A percentile compares a stretch with the other conserved stretches of the same genome.
Conservation (phyloP, 805 yeast genomes). For the Candida sakaeoensis region DNA sequence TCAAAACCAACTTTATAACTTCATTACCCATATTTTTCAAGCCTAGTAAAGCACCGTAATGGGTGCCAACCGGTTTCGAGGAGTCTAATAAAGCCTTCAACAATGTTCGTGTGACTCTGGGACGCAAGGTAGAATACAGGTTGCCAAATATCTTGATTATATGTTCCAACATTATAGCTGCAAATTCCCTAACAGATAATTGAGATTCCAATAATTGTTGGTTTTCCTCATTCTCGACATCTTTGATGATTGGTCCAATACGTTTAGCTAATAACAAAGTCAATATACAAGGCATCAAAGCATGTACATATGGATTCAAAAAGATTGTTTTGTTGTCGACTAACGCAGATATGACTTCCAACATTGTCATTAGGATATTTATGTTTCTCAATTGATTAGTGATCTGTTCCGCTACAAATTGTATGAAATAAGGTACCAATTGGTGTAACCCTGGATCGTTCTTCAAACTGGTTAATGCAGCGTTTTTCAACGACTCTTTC, state of each 20-base stretch:
- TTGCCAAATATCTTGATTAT: conserved; percentile 79
- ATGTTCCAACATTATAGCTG: conserved; percentile 76
- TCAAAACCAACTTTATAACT: conserved; percentile 74
- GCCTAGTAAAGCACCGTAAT: conserved; percentile 88
- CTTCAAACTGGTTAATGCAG: conserved; percentile 80
- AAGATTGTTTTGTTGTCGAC: conserved; percentile 80
- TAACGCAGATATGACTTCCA: conserved; percentile 83
- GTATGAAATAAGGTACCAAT: conserved; percentile 92
- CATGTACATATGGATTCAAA: conserved; percentile 93
- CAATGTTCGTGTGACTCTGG: conserved; percentile 89
- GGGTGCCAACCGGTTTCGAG: conserved; percentile 80
- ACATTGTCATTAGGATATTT: conserved; percentile 71
- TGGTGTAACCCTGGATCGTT: conserved; percentile 97
- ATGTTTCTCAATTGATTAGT: conserved; percentile 80
- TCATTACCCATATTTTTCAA: conserved; percentile 81
- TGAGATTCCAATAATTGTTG: conserved; percentile 31
- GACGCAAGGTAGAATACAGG: conserved; percentile 83
- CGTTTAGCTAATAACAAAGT: conserved; percentile 86
- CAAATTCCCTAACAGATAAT: conserved; percentile 77
- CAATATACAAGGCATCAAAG: conserved; percentile 92
- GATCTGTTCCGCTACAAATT: conserved; percentile 92
- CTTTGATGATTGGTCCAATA: conserved; percentile 55
- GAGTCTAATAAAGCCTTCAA: conserved; percentile 87
- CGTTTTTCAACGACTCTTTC: conserved; percentile 59
- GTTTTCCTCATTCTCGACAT: conserved; percentile 25